Percentiles rank a stretch among this genome's conserved stretches.
Conservation (phyloP, 805 yeast genomes). For the Candida montana region DNA sequence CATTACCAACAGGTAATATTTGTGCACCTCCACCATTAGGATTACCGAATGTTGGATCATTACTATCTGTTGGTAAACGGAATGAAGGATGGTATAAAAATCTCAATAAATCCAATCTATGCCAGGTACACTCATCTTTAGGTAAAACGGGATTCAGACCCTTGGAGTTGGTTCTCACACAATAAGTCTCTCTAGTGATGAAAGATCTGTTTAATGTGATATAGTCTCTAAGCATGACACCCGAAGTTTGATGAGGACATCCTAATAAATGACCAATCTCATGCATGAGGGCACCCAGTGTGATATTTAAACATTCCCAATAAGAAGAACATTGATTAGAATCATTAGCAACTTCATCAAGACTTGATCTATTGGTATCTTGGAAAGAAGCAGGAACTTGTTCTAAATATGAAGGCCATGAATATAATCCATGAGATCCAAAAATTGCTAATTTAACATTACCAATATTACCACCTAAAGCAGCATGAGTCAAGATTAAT, state of each 20-base stretch:
- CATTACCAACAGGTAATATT: conserved; percentile 41
- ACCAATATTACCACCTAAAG: conserved; percentile 82
- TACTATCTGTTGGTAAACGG: conserved; percentile 57
- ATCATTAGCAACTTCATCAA: conserved; percentile 83
- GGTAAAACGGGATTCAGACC: conserved; percentile 49
- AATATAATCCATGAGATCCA: conserved; percentile 87
- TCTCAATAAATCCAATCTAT: conserved; percentile 71
- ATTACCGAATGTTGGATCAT: conserved; percentile 37
- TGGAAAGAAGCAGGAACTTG: conserved; percentile 61
- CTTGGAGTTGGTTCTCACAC: conserved; percentile 44
- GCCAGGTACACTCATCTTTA: conserved; percentile 80
- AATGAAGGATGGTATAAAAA: conserved; percentile 81
- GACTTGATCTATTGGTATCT: conserved; percentile 63
- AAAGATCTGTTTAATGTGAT: conserved; percentile 76
- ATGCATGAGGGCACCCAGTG: conserved; percentile 92
- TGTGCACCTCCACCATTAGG: conserved; percentile 34
- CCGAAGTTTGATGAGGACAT: conserved; percentile 85
- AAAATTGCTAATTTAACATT: conserved; percentile 77
- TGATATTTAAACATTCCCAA: conserved; percentile 86
- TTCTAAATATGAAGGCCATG: conserved; percentile 88
- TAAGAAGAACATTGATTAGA: conserved; percentile 74
- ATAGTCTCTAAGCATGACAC: conserved; percentile 89
- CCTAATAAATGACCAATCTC: conserved; percentile 91
- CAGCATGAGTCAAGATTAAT: conserved; percentile 81
- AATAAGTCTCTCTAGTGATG: conserved; percentile 59